Conservation (phyloP, 805 yeast genomes). For the Yamadazyma paraphyllophila region DNA sequence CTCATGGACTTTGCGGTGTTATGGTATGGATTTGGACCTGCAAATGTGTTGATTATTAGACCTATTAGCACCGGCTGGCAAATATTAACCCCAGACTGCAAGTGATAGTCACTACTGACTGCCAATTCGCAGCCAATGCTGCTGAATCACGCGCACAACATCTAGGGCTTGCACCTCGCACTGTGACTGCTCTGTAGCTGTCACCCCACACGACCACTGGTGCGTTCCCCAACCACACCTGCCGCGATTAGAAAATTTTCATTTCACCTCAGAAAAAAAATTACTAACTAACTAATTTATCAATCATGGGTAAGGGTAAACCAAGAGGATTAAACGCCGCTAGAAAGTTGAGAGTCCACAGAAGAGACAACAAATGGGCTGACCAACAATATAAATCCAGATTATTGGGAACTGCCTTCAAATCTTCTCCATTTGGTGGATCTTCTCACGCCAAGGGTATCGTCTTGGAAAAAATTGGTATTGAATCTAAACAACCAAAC, state of each 20-base stretch:
- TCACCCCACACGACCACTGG: background rate
- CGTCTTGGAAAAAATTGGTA: slow-evolving; percentile 98
- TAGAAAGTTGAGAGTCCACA: slow-evolving; percentile 99
- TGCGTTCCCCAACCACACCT: slow-evolving; percentile 6
- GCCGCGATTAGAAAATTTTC: slow-evolving; percentile 6
- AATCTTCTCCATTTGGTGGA: slow-evolving; percentile 99
- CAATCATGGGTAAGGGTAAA: slow-evolving; percentile 97
- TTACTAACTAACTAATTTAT: slow-evolving; percentile 12
- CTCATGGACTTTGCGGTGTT: no score
- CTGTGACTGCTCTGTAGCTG: background rate
- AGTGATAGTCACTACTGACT: no score
- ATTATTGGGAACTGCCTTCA: slow-evolving; percentile 99
- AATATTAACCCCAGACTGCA: no score
- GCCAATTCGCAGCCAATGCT: background rate
- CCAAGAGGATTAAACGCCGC: slow-evolving; percentile 99
- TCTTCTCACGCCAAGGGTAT: slow-evolving; percentile 99
- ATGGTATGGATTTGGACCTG: no score
- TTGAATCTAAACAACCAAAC: slow-evolving; percentile 99
- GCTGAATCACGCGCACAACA: background rate
- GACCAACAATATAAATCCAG: slow-evolving; percentile 97
- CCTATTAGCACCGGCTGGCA: no score
- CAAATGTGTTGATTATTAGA: no score
- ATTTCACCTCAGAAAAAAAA: slow-evolving; percentile 6
- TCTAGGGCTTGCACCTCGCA: slow-evolving; percentile 2
- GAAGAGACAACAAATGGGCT: slow-evolving; percentile 99